phyloP scores from a whole-genome alignment of 2,329 filamentous ascomycete genomes.

The Phialophora expanda region DNA sequence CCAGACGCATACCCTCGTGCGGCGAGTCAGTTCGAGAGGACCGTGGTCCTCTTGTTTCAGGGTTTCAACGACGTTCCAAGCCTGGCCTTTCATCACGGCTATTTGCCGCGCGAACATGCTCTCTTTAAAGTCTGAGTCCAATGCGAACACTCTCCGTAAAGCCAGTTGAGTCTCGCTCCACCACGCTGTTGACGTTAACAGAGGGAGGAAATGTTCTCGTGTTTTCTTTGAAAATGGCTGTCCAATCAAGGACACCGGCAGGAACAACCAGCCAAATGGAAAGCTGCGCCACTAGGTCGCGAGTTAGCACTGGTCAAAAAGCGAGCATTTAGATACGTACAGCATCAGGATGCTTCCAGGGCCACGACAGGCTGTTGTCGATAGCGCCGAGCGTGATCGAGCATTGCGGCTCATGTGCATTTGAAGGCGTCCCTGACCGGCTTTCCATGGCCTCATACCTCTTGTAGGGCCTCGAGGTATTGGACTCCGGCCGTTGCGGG shows the following conservation, averaged over 20 bases:
- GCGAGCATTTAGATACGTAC: conserved; percentile 49
- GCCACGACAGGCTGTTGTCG: conserved; percentile 97
- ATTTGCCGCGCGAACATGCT: conserved; percentile 99
- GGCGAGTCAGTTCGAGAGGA: conserved; percentile 86
- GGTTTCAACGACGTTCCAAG: conserved; percentile 98
- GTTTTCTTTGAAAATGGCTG: conserved; percentile 95
- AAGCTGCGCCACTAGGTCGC: conserved; percentile 73
- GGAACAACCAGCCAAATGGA: conserved; percentile 97
- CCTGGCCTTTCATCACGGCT: conserved; percentile 98
- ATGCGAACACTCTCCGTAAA: conserved; percentile 82
- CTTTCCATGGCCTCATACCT: conserved; percentile 81
- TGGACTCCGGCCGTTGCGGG: conserved; percentile 45
- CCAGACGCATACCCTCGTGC: conserved; percentile 94
- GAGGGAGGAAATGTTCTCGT: conserved; percentile 90
- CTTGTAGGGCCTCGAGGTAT: conserved; percentile 65
- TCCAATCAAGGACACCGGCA: conserved; percentile 94
- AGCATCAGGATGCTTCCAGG: conserved; percentile 98
- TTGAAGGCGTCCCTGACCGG: conserved; percentile 59
- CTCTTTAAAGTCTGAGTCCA: conserved; percentile 96
- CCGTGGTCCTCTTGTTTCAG: conserved; percentile 91
- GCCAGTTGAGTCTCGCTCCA: conserved; percentile 93
- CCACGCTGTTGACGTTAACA: conserved; percentile 93
- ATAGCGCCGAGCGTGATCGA: conserved; percentile 79
- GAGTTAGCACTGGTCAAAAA: background rate
- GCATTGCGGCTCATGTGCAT: conserved; percentile 40